Base-by-base conservation (phyloP, 1,284 basidiomycete genomes). In the Microbotryum silenes-acaulis region DNA sequence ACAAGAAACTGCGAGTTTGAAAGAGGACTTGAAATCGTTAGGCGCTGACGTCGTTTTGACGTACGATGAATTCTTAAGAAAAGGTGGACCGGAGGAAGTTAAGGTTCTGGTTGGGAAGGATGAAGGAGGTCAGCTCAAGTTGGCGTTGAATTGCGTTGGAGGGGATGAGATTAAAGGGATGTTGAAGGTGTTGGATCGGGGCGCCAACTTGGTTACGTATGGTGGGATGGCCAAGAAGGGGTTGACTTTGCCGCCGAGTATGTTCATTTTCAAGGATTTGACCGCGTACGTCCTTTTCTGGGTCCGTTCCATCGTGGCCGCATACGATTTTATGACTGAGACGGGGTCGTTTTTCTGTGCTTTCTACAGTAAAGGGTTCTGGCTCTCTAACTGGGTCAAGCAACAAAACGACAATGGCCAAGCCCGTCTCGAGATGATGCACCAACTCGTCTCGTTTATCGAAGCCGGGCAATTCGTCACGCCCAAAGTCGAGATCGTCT, bases 191-290 rank as follows among this genome's bases (percentile, higher is more conserved):
- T 77, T 91, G 6, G 8, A 31, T 63, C 3, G 60, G 60, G 46
- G 14, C 31, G 27, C 46, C 27, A 23, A 33, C 3, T 29, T 44
- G 51, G 86, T 91, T 10, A 88, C 90, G 0, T 92, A 91, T 64
- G 89, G 89, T 29, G 89, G 86, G 7, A 91, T 92, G 89, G 87
- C 88, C 4, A 89, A 86, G 74, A 81, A 85, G 57, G 88, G 89
- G 1, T 75, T 91, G 12, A 80, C 81, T 2, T 73, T 92, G n/a
- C 86, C 89, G 1, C 86, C 87, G 0, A 85, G 85, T 0, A 76
- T 85, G 20, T 85, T 88, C 75, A 90, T 91, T 65, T 92, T 91
- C 79, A 88, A 84, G 67, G 65, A 71, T 44, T 55, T 74, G 37
- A 67, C 65, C 20, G 57, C 71, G 58, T 64, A 29, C 37, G 72